Base-by-base conservation (phyloP, 768 basidiomycete species). In the Hemileccinum rubropunctum region DNA sequence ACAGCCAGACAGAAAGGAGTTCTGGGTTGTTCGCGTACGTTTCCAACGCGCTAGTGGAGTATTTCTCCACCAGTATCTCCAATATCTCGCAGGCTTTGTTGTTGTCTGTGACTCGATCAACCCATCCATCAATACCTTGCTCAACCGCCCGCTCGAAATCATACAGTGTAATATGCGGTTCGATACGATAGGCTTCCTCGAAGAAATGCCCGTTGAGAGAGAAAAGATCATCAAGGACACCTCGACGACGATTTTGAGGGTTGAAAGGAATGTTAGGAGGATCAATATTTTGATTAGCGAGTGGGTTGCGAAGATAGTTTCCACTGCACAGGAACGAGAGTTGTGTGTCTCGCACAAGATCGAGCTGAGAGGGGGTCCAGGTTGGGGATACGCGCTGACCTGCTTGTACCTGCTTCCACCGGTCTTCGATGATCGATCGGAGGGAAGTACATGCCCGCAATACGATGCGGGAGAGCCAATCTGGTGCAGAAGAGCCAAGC, bases 141-240 rank as follows among this genome's bases (percentile, higher is more conserved):
- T 36, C 17, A 10, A 36, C 35, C 35, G n/a, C 35, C 17, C 35
- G n/a, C 48, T 75, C 73, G 18, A 76, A 64, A 47, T 76, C 74
- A 6, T 56, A 61, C 0, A 76, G 45, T 6, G 42, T 28, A 42
- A 57, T 28, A 18, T 20, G 23, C 18, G 56, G 50, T 6, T 65
- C 58, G 2, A 15, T 36, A 21, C 7, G 0, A 41, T 51, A 43
- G 14, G 47, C 52, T 1, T 45, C 35, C 1, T 35, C 13, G 11
- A 64, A 50, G 4, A 42, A 56, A 55, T 4, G 28, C 8, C 6
- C 52, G 10, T 59, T 27, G 0, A 15, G 4, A 6, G 35, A 36
- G 4, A 36, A 8, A 4, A 36, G 17, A 6, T 36, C 35, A 11
- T 36, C 26, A 13, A 64, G 40, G 12, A 48, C 43, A 1, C 60